Evolutionary conservation across 106 monocot genomes (phyloP).

Genomic region (Dactylorhiza incarnata): DNA sequence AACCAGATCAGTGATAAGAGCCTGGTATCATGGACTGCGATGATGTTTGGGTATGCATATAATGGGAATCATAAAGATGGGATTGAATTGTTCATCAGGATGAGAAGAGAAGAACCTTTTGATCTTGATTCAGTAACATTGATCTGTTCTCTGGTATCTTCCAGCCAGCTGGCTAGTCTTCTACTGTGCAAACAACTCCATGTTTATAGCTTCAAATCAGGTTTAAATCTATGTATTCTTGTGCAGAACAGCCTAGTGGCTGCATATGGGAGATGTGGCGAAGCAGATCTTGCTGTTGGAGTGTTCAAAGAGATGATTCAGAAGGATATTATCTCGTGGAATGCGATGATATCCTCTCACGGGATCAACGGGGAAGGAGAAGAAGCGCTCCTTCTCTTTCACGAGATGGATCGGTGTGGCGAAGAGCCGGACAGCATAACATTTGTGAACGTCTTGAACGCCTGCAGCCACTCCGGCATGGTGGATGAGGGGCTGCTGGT

Average conservation of each 20-base stretch:
- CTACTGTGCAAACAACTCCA: slow-evolving; percentile 27
- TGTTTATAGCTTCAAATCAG: slow-evolving; percentile 22
- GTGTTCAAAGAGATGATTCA: slow-evolving; percentile 30
- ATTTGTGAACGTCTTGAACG: slow-evolving; percentile 30
- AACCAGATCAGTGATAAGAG: slow-evolving; percentile 17
- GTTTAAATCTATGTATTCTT: slow-evolving; percentile 10
- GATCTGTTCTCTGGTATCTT: slow-evolving; percentile 20
- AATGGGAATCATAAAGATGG: slow-evolving; percentile 23
- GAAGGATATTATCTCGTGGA: slow-evolving; percentile 27
- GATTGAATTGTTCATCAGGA: slow-evolving; percentile 21
- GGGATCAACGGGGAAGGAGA: slow-evolving; percentile 36
- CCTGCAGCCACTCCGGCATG: slow-evolving; percentile 41
- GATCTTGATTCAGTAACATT: slow-evolving; percentile 24
- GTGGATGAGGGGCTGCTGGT: slow-evolving; percentile 30
- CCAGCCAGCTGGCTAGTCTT: slow-evolving; percentile 20
- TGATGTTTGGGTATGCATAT: slow-evolving; percentile 30
- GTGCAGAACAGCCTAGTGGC: slow-evolving; percentile 34
- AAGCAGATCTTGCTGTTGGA: slow-evolving; percentile 10
- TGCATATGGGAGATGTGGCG: slow-evolving; percentile 39
- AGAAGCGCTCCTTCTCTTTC: slow-evolving; percentile 23
- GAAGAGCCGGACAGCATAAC: slow-evolving; percentile 24
- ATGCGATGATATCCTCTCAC: slow-evolving; percentile 37
- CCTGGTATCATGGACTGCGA: slow-evolving; percentile 46
- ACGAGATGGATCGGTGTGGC: slow-evolving; percentile 26
- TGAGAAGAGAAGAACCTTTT: slow-evolving; percentile 32